Base-by-base conservation (phyloP, 192 early-diverging fungal species). In the Coemansia sp. region DNA sequence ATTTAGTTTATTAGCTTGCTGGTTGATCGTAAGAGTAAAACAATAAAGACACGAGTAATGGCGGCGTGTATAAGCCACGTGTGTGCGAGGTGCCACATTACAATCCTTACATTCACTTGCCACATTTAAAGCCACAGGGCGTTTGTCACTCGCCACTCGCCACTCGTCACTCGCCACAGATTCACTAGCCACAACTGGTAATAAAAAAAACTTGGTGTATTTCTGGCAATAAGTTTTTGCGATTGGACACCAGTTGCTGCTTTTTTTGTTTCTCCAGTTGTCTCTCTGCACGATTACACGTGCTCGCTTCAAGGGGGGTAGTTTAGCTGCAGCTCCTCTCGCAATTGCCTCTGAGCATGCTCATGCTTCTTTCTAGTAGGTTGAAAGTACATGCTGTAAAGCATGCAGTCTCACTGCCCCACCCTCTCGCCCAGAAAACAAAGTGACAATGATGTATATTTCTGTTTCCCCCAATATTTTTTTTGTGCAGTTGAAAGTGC, bases 101-200 rank as follows among this genome's bases (percentile, higher is more conserved):
- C n/a, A 19, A 7, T 47, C 16, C 42, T 4, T 43, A 16, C 42
- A 43, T 43, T 43, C 42, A 43, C 42, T 47, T 17, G 46, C 46
- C 46, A 47, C 46, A 50, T 50, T 50, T 21, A 23, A 50, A 50
- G 47, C 47, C 47, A 50, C 47, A 21, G 47, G 47, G 19, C 47
- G 19, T 50, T 50, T 50, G 47, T 50, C 47, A 50, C 47, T 50
- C 47, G 19, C 47, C 47, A 49, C 47, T 23, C 23, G 23, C n/a
- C n/a, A 50, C 47, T 50, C 43, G 43, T n/a, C 43, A 46, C 43
- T 46, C 47, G 19, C 47, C 47, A 19, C 47, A 50, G 19, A n/a
- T 21, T 50, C 47, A 9, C 47, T 21, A 50, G 47, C 47, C 47
- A 50, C 47, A 50, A 9, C n/a, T 47, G 19, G 10, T 8, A 6